phyloP scores from a whole-genome alignment of 192 early-diverging fungal genomes.

The Jimgerdemannia flammicorona region DNA sequence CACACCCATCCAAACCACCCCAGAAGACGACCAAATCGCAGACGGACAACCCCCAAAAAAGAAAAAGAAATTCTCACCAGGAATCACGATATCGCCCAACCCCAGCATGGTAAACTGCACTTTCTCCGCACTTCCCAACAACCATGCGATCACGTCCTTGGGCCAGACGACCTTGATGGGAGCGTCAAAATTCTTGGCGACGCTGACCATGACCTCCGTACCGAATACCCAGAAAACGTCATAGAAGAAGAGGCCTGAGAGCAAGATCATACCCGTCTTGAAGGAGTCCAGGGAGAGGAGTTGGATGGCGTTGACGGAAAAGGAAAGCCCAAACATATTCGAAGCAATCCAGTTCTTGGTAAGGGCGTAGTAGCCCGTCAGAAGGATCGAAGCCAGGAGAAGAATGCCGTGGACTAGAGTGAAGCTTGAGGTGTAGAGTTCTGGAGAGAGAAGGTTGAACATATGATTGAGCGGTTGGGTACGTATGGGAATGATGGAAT shows the following conservation, averaged over 20 bases:
- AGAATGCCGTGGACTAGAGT: slow-evolving; percentile 65
- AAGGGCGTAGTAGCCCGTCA: slow-evolving; percentile 72
- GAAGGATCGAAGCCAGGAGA: slow-evolving; percentile 44
- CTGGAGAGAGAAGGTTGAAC: slow-evolving; percentile 14
- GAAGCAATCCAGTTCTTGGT: slow-evolving; percentile 94
- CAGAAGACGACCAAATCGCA: too few species aligned
- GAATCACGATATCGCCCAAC: slow-evolving; percentile 95
- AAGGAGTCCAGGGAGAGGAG: slow-evolving; percentile 92
- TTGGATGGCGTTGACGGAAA: slow-evolving; percentile 81
- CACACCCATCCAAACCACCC: too few species aligned
- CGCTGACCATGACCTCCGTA: slow-evolving; percentile 97
- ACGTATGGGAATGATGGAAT: too few species aligned
- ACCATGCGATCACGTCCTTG: slow-evolving; percentile 55
- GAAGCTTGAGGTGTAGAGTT: slow-evolving; percentile 50
- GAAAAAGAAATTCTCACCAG: slow-evolving; percentile 50
- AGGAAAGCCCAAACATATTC: slow-evolving; percentile 85
- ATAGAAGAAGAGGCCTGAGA: slow-evolving; percentile 90
- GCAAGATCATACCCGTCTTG: slow-evolving; percentile 93
- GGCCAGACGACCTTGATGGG: slow-evolving; percentile 96
- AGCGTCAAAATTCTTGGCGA: slow-evolving; percentile 94
- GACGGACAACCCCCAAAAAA: too few species aligned
- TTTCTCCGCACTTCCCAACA: slow-evolving; percentile 37
- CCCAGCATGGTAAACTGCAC: slow-evolving; percentile 88
- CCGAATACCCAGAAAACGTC: slow-evolving; percentile 99
- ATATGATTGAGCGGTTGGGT: too few species aligned